phyloP scores from a whole-genome alignment of 139 green algal species.

The Tetraselmis chui region DNA sequence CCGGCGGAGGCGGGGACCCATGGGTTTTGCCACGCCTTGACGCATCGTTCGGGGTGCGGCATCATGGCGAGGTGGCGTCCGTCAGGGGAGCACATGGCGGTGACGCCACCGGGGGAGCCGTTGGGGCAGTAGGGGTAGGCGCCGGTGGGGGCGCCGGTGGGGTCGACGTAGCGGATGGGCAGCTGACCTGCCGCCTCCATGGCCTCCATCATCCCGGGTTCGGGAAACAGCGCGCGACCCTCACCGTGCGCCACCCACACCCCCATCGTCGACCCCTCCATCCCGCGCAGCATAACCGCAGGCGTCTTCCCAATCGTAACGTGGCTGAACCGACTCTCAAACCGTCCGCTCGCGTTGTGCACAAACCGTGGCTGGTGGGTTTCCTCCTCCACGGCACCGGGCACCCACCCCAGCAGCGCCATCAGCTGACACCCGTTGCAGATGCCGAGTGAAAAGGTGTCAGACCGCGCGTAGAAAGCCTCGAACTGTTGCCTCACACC shows the following conservation, averaged over 20 bases:
- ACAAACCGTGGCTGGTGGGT: constrained; percentile 89
- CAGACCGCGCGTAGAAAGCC: constrained; percentile 57
- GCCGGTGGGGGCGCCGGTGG: constrained; percentile 58
- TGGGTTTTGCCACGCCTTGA: constrained; percentile 11
- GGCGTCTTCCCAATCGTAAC: constrained; percentile 76
- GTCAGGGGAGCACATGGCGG: constrained; percentile 80
- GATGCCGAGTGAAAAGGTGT: constrained; percentile 95
- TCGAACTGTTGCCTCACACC: constrained; percentile 77
- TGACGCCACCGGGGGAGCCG: constrained; percentile 89
- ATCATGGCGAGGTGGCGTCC: constrained; percentile 98
- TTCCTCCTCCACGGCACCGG: constrained; percentile 58
- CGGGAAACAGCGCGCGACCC: constrained; percentile 86
- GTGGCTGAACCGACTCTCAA: constrained; percentile 74
- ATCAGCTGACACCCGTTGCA: constrained; percentile 99
- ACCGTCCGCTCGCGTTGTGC: constrained; percentile 86
- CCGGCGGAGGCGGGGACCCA: constrained; percentile 35
- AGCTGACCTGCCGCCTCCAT: constrained; percentile 57
- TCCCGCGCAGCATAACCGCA: constrained; percentile 80
- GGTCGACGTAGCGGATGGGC: constrained; percentile 63
- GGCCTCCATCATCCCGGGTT: constrained; percentile 46
- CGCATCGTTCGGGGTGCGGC: constrained; percentile 91
- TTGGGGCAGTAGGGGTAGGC: constrained; percentile 96
- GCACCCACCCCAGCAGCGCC: constrained; percentile 96
- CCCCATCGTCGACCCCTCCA: constrained; percentile 79
- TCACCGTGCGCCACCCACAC: constrained; percentile 97